Base-by-base conservation (phyloP, 2,329 filamentous ascomycete species). In the Intubia oerlemansii region DNA sequence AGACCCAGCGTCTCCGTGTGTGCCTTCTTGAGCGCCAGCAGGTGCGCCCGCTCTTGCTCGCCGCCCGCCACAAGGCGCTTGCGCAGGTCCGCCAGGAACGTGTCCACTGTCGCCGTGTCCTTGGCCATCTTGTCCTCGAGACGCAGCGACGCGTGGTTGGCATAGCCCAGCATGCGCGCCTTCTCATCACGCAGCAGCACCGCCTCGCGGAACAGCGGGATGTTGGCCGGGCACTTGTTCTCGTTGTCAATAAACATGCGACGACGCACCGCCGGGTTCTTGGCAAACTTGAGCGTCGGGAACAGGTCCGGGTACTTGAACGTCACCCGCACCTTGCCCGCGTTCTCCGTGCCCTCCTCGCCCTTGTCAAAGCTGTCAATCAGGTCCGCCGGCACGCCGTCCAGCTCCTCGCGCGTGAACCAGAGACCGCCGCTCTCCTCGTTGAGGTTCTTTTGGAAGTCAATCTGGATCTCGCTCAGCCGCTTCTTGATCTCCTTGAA, bases 91-190 rank as follows among this genome's bases (percentile, higher is more conserved):
- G 56, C 60, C 7, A 88, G 53, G 48, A 88, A 85, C 29, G 68
- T 62, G 37, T 74, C 62, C 9, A 88, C 78, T 0, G 65, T 75
- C 42, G 67, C 60, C 2, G 75, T 62, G 2, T 62, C 70, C 57
- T 84, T 82, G 26, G 78, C 77, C 79, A 88, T 88, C 61, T 82
- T 85, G 42, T 79, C 69, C 43, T 82, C 76, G 22, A 88, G 73
- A 26, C 66, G 57, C 47, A 82, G 72, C 27, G 70, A 63, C 12
- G 79, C 79, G 44, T 85, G 76, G 43, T 81, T 69, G 5, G 66
- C 60, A 47, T 82, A 88, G 10, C 77, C 77, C 2, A 85, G 58
- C 27, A 85, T 58, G 29, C 75, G 66, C 10, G 79, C 80, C 12
- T 69, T 73, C 47, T 85, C 77, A 40, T 85, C 77, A 8, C 80